Evolutionary conservation across 2,329 filamentous ascomycete species (phyloP).

Genomic region (Dothideomycetes sp.): DNA sequence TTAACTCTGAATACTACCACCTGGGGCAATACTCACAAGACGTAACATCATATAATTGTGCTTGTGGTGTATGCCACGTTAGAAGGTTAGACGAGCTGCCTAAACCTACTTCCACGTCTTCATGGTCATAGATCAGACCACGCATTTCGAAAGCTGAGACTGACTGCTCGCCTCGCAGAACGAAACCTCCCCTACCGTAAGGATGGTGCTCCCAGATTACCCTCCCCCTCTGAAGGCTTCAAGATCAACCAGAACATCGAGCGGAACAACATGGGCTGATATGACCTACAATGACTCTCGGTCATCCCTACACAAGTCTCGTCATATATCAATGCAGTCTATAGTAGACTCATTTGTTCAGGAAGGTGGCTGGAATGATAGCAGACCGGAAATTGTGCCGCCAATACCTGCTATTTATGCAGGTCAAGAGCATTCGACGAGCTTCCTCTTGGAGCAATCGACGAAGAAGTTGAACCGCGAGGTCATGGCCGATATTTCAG

Average conservation of each 20-base stretch:
- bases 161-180: neutral
- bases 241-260: neutral
- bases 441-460: conserved; percentile 14
- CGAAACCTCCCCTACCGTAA: neutral
- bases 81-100: too few species aligned
- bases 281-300: neutral
- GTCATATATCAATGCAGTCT: conserved; percentile 21
- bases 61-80: too few species aligned
- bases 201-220: conserved; percentile 1
- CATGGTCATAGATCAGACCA: too few species aligned
- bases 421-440: conserved; percentile 13
- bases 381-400: conserved; percentile 11
- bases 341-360: conserved; percentile 16
- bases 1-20: too few species aligned
- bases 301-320: conserved; percentile 18
- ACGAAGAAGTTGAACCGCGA: conserved; percentile 9
- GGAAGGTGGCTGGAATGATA: conserved; percentile 12
- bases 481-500: conserved; percentile 11
- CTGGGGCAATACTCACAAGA: too few species aligned
- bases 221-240: neutral
- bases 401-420: conserved; percentile 17
- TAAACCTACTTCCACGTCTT: too few species aligned
- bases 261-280: neutral
- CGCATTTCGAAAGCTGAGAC: too few species aligned
- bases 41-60: too few species aligned